Conservation (phyloP, 495 filamentous ascomycete genomes). For the Cairneyella variabilis region DNA sequence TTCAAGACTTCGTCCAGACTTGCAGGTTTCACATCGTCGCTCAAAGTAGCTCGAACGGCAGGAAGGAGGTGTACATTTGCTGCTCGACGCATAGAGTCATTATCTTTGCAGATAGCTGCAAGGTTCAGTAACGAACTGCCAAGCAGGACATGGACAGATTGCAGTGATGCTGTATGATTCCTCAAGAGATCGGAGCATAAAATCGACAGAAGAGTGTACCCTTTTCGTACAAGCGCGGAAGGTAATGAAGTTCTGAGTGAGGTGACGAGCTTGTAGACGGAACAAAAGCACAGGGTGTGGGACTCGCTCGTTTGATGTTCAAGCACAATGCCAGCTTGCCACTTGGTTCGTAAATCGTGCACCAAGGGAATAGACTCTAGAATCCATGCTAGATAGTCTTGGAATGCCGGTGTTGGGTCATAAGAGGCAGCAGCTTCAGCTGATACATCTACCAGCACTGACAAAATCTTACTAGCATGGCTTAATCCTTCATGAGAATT, state of each 20-base stretch:
- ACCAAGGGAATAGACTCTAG: constrained; percentile 20
- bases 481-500: constrained; percentile 5
- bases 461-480: constrained; percentile 31
- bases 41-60: constrained; percentile 8
- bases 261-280: constrained; percentile 16
- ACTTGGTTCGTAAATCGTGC: constrained; percentile 18
- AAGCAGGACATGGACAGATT: not conserved
- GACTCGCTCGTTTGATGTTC: not conserved
- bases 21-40: no score
- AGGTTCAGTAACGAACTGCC: constrained; percentile 19
- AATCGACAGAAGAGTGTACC: constrained; percentile 14
- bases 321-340: constrained; percentile 7
- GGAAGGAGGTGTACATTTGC: constrained; percentile 16
- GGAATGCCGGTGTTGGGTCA: constrained; percentile 22
- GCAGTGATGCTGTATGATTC: not conserved
- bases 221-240: constrained; percentile 17
- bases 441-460: constrained; percentile 31
- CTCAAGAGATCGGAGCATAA: constrained; percentile 13
- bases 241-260: constrained; percentile 6
- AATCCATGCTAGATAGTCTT: constrained; percentile 27
- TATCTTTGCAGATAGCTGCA: constrained; percentile 4
- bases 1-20: constrained; percentile 23
- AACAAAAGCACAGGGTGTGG: constrained; percentile 1
- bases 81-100: constrained; percentile 17
- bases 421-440: constrained; percentile 11